Evolutionary conservation across 2,329 filamentous ascomycete species (phyloP), one percentile per base, ranked within the genome.

Genomic region (Aureobasidium sp.): DNA sequence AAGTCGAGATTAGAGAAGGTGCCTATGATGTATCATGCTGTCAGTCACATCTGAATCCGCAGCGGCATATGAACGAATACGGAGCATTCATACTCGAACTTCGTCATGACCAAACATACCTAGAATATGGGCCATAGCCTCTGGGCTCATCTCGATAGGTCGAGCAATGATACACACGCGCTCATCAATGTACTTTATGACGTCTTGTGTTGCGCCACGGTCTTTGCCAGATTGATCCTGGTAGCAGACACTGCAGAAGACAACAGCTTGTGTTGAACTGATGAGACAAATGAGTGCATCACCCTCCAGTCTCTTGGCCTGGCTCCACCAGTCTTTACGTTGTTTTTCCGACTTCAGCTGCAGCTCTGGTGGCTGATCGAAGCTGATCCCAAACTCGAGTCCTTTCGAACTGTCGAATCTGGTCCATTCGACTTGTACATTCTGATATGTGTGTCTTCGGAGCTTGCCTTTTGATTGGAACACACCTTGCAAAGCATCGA

Each of bases 261-360:
- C 64, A 9, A 64, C 63, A 7, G 63, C 62, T 5, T 67, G 67
- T 11, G 68, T 69, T 1, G 72, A 71, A 20, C 75, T 76, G 1
- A 82, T 67, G 3, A 83, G 65, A 61, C 81, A 84, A 1, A 84
- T 74, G 2, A 85, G 72, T 3, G 77, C 75, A 22, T 82, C 82
- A 1, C 74, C 68, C 22, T 78, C 75, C 3, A 85, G 72, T n/a
- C 77, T 74, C 63, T 79, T 81, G 15, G 75, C 78, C 4, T 75
- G 70, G 20, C 71, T 65, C 83, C 82, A 85, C 80, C 80, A 84
- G 0, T 79, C 74, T 51, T 70, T 69, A 44, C 81, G 74, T 53
- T 74, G 59, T 37, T 67, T 65, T 0, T 51, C 42, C 17, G 61
- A 67, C 45, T 69, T 12, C 67, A 63, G 37, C 55, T 44, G 2